Conservation (phyloP, 352 stramenopile species). For the Globisporangium echinulatum region DNA sequence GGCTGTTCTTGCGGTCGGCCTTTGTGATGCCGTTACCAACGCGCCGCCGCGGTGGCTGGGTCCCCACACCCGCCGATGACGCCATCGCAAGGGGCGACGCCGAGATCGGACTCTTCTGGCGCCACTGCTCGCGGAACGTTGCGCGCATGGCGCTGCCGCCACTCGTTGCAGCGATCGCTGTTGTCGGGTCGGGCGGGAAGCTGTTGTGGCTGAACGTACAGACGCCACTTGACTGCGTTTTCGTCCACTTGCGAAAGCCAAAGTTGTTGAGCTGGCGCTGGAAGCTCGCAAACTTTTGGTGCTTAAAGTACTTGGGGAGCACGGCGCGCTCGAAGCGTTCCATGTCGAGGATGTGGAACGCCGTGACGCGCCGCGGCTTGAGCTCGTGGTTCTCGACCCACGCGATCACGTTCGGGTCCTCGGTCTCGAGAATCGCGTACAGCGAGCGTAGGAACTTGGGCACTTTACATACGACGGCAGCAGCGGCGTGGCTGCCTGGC, state of each 20-base stretch:
- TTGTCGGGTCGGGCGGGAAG: constrained; percentile 56
- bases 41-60: constrained; percentile 17
- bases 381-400: constrained; percentile 73
- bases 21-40: constrained; percentile 48
- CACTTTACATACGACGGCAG: constrained; percentile 40
- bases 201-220: constrained; percentile 84
- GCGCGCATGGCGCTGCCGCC: constrained; percentile 21
- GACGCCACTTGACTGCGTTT: constrained; percentile 68
- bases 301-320: constrained; percentile 91
- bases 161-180: not conserved
- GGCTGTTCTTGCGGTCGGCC: constrained; percentile 29
- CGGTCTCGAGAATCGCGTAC: constrained; percentile 72
- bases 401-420: constrained; percentile 58
- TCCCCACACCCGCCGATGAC: not conserved
- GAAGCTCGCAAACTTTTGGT: constrained; percentile 90
- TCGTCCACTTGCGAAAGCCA: constrained; percentile 84
- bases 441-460: constrained; percentile 81
- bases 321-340: constrained; percentile 82
- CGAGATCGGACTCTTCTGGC: constrained; percentile 49
- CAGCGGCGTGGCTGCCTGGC: constrained; percentile 3
- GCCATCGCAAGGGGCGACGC: constrained; percentile 4
- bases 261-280: constrained; percentile 93
- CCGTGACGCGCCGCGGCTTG: constrained; percentile 50
- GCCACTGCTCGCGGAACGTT: constrained; percentile 64
- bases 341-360: constrained; percentile 78